Percentiles rank a stretch among this genome's conserved stretches.
Conservation (phyloP, 768 basidiomycete genomes). For the Piloderma croceum region DNA sequence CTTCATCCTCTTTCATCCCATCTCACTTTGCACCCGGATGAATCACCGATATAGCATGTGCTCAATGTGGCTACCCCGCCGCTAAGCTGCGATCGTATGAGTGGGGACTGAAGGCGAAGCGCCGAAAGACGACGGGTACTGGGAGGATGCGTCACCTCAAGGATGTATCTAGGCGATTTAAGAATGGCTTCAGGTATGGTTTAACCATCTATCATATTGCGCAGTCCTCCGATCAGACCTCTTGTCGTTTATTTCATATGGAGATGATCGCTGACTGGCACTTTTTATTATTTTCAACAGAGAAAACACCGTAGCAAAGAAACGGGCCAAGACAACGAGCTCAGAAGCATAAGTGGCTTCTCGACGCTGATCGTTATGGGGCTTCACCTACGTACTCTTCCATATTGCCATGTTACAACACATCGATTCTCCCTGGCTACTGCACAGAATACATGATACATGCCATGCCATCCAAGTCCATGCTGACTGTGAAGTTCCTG, state of each 20-base stretch:
- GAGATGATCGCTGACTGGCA: not conserved
- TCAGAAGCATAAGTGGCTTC: conserved; percentile 39
- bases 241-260: not conserved
- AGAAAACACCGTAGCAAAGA: conserved; percentile 89
- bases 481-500: too few relatives aligned
- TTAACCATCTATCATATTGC: too few relatives aligned
- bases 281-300: conserved; percentile 30
- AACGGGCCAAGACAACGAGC: conserved; percentile 60
- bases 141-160: conserved; percentile 95
- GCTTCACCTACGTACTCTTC: too few relatives aligned
- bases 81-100: conserved; percentile 95
- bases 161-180: conserved; percentile 90
- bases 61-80: conserved; percentile 92
- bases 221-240: too few relatives aligned
- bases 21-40: conserved; percentile 1
- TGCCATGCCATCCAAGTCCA: too few relatives aligned
- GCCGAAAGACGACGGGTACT: conserved; percentile 98
- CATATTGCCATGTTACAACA: too few relatives aligned
- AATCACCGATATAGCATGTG: conserved; percentile 58
- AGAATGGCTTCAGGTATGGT: conserved; percentile 91
- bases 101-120: conserved; percentile 99
- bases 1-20: not conserved
- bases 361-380: too few relatives aligned
- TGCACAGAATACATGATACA: too few relatives aligned
- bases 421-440: too few relatives aligned